These are phyloP conservation scores for Pyrenochaeta sp. DNA, from an alignment of 2,329 filamentous ascomycete genomes.

Conservation along the genomic window DNA sequence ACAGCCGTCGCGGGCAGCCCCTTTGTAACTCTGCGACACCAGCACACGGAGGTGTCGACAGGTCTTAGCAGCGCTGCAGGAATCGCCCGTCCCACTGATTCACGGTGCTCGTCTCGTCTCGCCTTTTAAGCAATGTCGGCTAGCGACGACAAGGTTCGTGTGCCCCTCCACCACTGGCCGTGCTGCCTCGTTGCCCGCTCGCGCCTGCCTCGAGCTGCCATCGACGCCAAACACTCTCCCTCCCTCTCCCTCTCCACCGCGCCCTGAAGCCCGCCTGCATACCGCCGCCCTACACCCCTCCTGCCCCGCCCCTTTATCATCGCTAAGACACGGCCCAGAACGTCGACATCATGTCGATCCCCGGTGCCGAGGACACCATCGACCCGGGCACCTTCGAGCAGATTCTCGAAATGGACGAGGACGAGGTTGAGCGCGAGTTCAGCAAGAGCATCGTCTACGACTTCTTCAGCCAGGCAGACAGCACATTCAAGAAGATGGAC, in stretches of 20 bases:
- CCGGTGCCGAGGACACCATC: conserved; percentile 76
- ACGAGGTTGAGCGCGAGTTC: conserved; percentile 84
- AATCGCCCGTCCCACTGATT: conserved; percentile 8
- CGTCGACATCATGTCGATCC: conserved; percentile 53
- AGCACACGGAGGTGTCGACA: conserved; percentile 27
- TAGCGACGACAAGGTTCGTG: conserved; percentile 49
- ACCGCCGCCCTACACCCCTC: conserved; percentile 5
- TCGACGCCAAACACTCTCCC: conserved; percentile 5
- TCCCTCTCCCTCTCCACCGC: not conserved
- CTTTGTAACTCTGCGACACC: conserved; percentile 27
- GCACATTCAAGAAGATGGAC: conserved; percentile 88
- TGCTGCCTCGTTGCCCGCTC: conserved; percentile 13
- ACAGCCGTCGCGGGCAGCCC: conserved; percentile 23
- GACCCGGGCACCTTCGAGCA: conserved; percentile 85
- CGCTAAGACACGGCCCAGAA: conserved; percentile 23
- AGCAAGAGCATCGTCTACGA: conserved; percentile 86
- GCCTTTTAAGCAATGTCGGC: conserved; percentile 42
- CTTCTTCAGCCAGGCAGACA: conserved; percentile 90
- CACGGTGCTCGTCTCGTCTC: conserved; percentile 18
- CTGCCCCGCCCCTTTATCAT: conserved; percentile 10
- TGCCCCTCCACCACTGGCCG: conserved; percentile 37
- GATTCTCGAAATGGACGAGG: conserved; percentile 98
- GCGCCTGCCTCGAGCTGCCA: conserved; percentile 15
- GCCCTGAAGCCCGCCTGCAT: conserved; percentile 2
- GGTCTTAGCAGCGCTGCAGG: conserved; percentile 21